Base-by-base conservation (phyloP, 2,329 filamentous ascomycete species). In the Chrysosporium queenslandicum region DNA sequence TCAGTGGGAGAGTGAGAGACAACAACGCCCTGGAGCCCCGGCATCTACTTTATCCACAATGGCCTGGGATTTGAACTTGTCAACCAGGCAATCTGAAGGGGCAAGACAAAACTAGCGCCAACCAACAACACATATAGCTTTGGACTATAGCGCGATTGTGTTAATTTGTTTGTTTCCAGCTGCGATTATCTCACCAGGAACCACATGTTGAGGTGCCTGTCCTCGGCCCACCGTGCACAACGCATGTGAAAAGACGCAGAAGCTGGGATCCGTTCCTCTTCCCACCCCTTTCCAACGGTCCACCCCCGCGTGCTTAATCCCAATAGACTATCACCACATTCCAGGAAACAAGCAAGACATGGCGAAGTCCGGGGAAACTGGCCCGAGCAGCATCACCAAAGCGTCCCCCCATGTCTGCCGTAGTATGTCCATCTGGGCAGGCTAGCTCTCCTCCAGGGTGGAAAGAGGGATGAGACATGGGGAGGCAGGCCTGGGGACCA, bases 291-390 rank as follows among this genome's bases (percentile, higher is more conserved):
- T 34, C 23, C 7, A 2, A 4, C 14, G 34, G 21, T 49, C 37
- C 46, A 41, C 34, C 46, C 46, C 46, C 46, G 46, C 46, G 46
- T 49, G 46, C 36, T 41, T 49, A 41, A 30, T 49, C 18, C 21
- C 32, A 40, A 39, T 48, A 48, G 46, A 40, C 46, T 49, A 30
- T 23, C 46, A 49, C 21, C 21, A 12, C 4, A 20, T 9, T 41
- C 36, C 46, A 11, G n/a, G 23, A 41, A 49, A 12, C 46, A 3
- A 23, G 36, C 9, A 30, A 29, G 36, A 6, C 3, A 49, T 32
- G 46, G 23, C 34, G 46, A 49, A 25, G 23, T 41, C 4, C 14
- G 30, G 20, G 6, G 18, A 29, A 46, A 25, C 18, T 47, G 45
- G 32, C 18, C 30, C 45, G 37, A 37, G 32, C 45, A 37, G 29